These are phyloP conservation scores for Mortierella claussenii DNA, from an alignment of 192 early-diverging fungal species.

Conservation along the genomic window DNA sequence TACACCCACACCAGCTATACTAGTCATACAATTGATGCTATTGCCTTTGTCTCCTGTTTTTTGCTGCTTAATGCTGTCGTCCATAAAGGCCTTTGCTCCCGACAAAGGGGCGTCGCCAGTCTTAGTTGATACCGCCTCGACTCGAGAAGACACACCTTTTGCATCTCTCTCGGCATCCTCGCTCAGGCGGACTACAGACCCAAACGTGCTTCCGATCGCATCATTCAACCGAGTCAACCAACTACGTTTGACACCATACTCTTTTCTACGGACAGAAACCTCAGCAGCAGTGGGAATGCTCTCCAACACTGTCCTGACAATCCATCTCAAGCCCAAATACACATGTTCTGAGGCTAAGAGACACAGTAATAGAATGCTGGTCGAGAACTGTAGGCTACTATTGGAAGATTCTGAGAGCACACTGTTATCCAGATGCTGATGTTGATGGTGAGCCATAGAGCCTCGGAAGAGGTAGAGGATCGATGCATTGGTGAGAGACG, in stretches of 20 bases:
- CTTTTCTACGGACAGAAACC: slow-evolving; percentile 12
- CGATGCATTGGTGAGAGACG: slow-evolving; percentile 67
- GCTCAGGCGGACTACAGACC: too few species aligned
- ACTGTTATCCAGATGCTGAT: too few species aligned
- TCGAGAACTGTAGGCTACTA: slow-evolving; percentile 4
- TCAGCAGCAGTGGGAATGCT: slow-evolving; percentile 35
- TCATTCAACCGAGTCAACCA: slow-evolving; percentile 38
- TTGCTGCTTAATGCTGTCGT: too few species aligned
- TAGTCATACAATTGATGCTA: too few species aligned
- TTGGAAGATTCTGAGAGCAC: background rate
- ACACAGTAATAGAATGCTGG: slow-evolving; percentile 30
- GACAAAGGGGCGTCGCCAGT: too few species aligned
- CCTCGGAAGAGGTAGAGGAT: slow-evolving; percentile 63
- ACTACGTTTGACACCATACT: slow-evolving; percentile 31
- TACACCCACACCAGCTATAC: too few species aligned
- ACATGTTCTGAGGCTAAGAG: slow-evolving; percentile 38
- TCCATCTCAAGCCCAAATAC: slow-evolving; percentile 29
- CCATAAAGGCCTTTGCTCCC: too few species aligned
- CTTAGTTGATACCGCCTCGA: too few species aligned
- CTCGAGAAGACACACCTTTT: too few species aligned
- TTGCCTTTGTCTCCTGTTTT: too few species aligned
- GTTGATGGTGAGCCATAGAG: slow-evolving; percentile 6
- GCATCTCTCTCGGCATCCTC: too few species aligned
- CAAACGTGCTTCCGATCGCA: slow-evolving; percentile 16
- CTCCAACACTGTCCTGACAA: slow-evolving; percentile 17